These are phyloP conservation scores for Podospora bellae-mahoneyi DNA, from an alignment of 495 filamentous ascomycete genomes.

Conservation along the genomic window DNA sequence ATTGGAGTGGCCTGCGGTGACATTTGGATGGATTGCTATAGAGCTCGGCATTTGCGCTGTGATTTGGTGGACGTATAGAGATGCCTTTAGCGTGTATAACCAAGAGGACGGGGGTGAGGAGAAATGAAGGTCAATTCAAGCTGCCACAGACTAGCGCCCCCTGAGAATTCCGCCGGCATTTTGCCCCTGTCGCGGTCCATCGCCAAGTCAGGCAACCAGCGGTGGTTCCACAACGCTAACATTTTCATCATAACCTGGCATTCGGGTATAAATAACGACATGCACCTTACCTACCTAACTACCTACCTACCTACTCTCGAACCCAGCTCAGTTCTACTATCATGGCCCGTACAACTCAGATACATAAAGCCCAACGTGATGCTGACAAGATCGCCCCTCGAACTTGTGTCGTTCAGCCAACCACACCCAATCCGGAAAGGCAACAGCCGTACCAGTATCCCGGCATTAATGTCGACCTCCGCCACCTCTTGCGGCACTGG, in stretches of 20 bases:
- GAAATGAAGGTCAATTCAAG: neutral
- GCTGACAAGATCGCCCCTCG: neutral
- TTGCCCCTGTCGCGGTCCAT: neutral
- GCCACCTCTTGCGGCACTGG: neutral
- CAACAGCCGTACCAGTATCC: conserved; percentile 10
- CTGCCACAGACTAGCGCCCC: too few relatives aligned
- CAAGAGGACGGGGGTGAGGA: conserved; percentile 16
- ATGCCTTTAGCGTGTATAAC: conserved; percentile 19
- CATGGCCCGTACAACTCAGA: neutral
- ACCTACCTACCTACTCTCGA: neutral
- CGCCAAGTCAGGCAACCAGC: neutral
- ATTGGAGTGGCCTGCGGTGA: conserved; percentile 18
- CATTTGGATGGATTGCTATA: conserved; percentile 17
- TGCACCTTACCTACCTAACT: neutral
- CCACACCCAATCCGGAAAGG: neutral
- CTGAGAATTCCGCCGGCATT: neutral
- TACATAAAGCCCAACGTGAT: neutral
- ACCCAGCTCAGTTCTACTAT: too few relatives aligned
- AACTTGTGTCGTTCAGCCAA: neutral
- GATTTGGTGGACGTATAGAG: conserved; percentile 12
- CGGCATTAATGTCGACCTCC: conserved; percentile 10
- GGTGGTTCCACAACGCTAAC: neutral
- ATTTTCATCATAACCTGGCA: neutral
- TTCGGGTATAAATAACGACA: neutral
- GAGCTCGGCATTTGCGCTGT: conserved; percentile 12